Evolutionary conservation across 768 basidiomycete species (phyloP).

Genomic region (Suillus luteus): DNA sequence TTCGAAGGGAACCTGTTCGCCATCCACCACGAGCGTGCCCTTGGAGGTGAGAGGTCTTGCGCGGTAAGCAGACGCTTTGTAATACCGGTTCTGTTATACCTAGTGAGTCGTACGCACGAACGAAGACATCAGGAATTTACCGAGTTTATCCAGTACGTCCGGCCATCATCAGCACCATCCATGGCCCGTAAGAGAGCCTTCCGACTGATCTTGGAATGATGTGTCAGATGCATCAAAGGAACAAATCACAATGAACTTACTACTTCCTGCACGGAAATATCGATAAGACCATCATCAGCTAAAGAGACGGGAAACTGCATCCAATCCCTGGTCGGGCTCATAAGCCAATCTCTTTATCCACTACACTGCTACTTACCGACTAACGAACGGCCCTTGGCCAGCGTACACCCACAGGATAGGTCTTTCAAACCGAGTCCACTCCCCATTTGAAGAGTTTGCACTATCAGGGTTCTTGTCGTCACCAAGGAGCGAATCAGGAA

Average conservation of each 20-base stretch:
- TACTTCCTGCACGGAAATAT: conserved; percentile 63
- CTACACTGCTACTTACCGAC: conserved; percentile 42
- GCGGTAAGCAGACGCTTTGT: conserved; percentile 74
- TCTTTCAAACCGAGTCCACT: conserved; percentile 73
- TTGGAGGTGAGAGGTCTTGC: conserved; percentile 58
- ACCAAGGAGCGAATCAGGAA: conserved; percentile 12
- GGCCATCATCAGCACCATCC: conserved; percentile 63
- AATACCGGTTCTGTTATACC: conserved; percentile 58
- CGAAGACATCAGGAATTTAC: conserved; percentile 39
- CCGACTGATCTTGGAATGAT: conserved; percentile 36
- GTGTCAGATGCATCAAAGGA: conserved; percentile 14
- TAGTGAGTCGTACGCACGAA: conserved; percentile 15
- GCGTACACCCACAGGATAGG: conserved; percentile 72
- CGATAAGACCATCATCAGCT: conserved; percentile 78
- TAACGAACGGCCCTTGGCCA: conserved; percentile 79
- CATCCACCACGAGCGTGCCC: conserved; percentile 72
- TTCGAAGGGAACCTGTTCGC: conserved; percentile 73
- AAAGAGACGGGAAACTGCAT: conserved; percentile 85
- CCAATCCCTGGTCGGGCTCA: conserved; percentile 50
- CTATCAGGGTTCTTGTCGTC: conserved; percentile 20
- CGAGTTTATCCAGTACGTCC: conserved; percentile 58
- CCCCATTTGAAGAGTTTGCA: conserved; percentile 46
- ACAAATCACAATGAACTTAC: conserved; percentile 39
- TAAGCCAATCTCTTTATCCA: conserved; percentile 5
- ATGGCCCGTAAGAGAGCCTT: conserved; percentile 53